phyloP scores from a whole-genome alignment of 257 asterid species.

The Ilex asprella region DNA sequence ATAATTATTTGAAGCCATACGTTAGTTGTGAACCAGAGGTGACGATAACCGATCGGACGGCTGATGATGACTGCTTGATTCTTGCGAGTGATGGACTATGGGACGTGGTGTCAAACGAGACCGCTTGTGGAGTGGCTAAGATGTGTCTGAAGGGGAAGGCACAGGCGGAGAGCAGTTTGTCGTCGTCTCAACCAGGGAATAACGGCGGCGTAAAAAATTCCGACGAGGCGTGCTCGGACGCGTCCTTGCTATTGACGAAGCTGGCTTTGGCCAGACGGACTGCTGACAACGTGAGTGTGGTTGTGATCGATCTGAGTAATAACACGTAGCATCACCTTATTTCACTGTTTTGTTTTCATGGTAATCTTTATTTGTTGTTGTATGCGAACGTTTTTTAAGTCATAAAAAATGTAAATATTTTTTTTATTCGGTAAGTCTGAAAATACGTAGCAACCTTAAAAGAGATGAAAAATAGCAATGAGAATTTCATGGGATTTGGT shows the following conservation, averaged over 20 bases:
- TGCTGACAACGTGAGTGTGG: conserved; percentile 58
- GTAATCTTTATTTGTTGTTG: too few relatives aligned
- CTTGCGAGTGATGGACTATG: conserved; percentile 80
- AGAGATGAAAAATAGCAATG: too few relatives aligned
- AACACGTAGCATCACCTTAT: conserved; percentile 1
- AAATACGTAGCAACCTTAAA: too few relatives aligned
- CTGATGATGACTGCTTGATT: conserved; percentile 62
- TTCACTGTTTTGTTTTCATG: too few relatives aligned
- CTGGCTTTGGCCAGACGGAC: conserved; percentile 70
- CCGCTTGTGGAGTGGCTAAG: conserved; percentile 55
- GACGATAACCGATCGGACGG: conserved; percentile 45
- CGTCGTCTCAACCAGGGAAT: conserved; percentile 2
- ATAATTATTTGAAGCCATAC: conserved; percentile 62
- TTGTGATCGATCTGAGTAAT: conserved; percentile 51
- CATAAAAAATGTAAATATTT: too few relatives aligned
- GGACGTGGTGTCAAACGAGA: conserved; percentile 74
- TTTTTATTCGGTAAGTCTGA: too few relatives aligned
- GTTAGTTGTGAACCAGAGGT: conserved; percentile 74
- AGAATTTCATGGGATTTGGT: too few relatives aligned
- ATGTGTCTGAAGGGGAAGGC: conserved; percentile 45
- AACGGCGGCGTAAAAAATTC: conserved; percentile 8
- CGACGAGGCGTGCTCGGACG: conserved; percentile 50
- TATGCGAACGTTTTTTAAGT: too few relatives aligned
- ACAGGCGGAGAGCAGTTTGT: not conserved
- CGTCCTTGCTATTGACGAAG: conserved; percentile 51